Evolutionary conservation across 2,329 filamentous ascomycete species (phyloP), one percentile per base, ranked within the genome.

Genomic region (Monascus ruber): DNA sequence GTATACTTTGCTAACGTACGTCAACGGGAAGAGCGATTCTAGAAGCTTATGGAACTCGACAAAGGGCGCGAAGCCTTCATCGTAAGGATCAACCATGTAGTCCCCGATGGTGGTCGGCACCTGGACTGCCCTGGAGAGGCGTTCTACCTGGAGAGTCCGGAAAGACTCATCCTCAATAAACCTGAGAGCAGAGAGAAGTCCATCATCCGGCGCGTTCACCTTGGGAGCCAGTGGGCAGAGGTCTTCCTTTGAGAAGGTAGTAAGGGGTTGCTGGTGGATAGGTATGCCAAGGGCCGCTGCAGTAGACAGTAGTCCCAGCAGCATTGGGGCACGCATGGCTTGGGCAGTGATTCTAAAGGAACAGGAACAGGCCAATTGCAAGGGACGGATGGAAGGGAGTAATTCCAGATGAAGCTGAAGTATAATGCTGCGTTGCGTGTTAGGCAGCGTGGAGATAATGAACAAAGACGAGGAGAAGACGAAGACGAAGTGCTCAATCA

Each of bases 21-120:
- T 60, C 2, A 65, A 51, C 0, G 76, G 76, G 44, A 75, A 80
- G 0, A 69, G 65, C 40, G 61, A 48, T 40, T 66, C 49, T 27
- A 80, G 57, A 28, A 71, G 70, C 5, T 53, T 50, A 5, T 73
- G 70, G 38, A 83, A 69, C 2, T 71, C 60, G 34, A 68, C 66
- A 47, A 83, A 73, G 6, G 73, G 65, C 2, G 74, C 68, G 70
- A 79, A 83, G 37, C 74, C 66, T 33, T 68, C 56, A 49, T 82
- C 79, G 39, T 68, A 76, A 0, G 70, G 70, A 35, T 74, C 61
- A 1, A 31, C 49, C 40, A 51, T 49, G 37, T 50, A 56, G 38
- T 62, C 57, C 8, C 50, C 52, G 8, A 62, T 49, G 2, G 51
- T 51, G 1, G 74, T 75, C 1, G 73, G 72, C 25, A 78, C 66